Base-by-base conservation (phyloP, 2,329 filamentous ascomycete species). In the Claviceps sp. region DNA sequence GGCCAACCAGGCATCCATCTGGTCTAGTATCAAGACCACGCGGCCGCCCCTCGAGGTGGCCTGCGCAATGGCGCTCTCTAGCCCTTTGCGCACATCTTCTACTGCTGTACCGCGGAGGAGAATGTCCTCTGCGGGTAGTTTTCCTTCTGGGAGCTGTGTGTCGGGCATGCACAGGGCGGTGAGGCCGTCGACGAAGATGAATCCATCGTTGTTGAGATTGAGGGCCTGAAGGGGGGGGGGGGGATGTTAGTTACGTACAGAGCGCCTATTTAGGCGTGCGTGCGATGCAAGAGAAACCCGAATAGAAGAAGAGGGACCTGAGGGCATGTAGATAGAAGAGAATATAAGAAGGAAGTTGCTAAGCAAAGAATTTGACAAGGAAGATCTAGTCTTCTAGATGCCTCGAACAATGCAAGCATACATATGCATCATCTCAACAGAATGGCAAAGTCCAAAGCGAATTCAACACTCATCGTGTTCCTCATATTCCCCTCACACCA, bases 141-240 rank as follows among this genome's bases (percentile, higher is more conserved):
- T 42, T 5, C 4, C 40, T 5, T 20, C 40, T 3, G 18, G 40
- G 18, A 42, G 14, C 44, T 30, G 24, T 4, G 16, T 30, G 56
- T 79, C 49, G 3, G 58, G 57, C 1, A 57, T 51, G 44, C 79
- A 85, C 26, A 87, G 62, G 26, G 73, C 73, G 20, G 74, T 78
- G 53, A 93, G 70, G 20, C 87, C 87, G 66, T 95, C 89, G 36
- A 95, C 74, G 59, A 89, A 91, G 44, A 72, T 69, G 60, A 95
- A 84, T 49, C 75, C 76, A 36, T 77, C 77, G 55, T 77, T 76
- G 38, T 72, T 72, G 50, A 69, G 66, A 4, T 44, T 44, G 42
- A 44, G 42, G 42, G 42, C 42, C 42, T 44, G 41, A 7, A 16
- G 16, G n/a, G 5, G 38, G 16, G 13, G 3, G 16, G 3, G 41